A percentile compares a stretch with the other conserved stretches of the same genome.
Evolutionary conservation across 805 yeast species (phyloP).

Genomic region (Lipomyces starkeyi): DNA sequence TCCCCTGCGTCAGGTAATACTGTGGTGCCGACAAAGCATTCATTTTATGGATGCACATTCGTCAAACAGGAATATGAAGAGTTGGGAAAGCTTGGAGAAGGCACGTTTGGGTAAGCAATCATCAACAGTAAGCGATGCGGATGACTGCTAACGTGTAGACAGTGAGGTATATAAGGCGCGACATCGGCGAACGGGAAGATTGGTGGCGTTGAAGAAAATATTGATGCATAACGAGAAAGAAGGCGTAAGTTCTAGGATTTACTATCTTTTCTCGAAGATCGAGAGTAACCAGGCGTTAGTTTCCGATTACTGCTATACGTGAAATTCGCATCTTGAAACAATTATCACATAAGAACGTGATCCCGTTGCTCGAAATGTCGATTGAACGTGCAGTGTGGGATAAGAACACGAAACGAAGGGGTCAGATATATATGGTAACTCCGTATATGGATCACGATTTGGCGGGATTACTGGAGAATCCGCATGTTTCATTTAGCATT

Average conservation of each 20-base stretch:
- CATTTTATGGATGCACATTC: slow-evolving; percentile 47
- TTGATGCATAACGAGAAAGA: slow-evolving; percentile 78
- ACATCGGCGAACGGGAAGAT: slow-evolving; percentile 55
- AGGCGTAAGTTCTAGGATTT: slow-evolving; percentile 43
- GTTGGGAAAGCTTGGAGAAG: slow-evolving; percentile 65
- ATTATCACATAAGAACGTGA: slow-evolving; percentile 70
- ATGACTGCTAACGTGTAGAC: slow-evolving; percentile 35
- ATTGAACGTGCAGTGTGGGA: slow-evolving; percentile 52
- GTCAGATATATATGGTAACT: slow-evolving; percentile 77
- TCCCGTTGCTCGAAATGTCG: slow-evolving; percentile 80
- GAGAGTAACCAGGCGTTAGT: slow-evolving; percentile 42
- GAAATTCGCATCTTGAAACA: slow-evolving; percentile 83
- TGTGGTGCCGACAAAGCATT: slow-evolving; percentile 14
- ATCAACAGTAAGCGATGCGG: neutral
- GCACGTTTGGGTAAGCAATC: slow-evolving; percentile 68
- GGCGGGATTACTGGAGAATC: slow-evolving; percentile 86
- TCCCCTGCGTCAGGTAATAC: neutral
- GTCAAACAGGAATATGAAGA: slow-evolving; percentile 45
- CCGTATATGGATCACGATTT: slow-evolving; percentile 94
- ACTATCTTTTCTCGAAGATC: neutral
- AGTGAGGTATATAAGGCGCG: slow-evolving; percentile 82
- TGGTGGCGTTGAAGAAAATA: slow-evolving; percentile 88
- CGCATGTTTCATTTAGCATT: slow-evolving; percentile 62
- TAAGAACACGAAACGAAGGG: slow-evolving; percentile 42
- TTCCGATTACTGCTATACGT: slow-evolving; percentile 93